These are phyloP conservation scores for Colletotrichum nymphaeae DNA, from an alignment of 2,329 filamentous ascomycete species.

Conservation along the genomic window DNA sequence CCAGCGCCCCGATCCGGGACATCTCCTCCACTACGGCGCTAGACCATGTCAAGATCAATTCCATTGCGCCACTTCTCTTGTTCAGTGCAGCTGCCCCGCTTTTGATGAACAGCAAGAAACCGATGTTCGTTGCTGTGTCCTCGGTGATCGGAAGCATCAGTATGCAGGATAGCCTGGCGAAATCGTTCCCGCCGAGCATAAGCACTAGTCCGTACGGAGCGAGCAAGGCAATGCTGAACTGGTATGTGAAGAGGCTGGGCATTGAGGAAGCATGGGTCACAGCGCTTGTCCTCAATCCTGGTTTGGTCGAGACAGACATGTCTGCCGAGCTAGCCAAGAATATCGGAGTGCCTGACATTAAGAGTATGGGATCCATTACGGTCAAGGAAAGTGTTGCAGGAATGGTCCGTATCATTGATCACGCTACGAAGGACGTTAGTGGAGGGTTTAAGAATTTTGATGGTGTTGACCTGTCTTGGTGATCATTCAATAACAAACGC, in stretches of 20 bases:
- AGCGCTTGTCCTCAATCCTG: constrained; percentile 32
- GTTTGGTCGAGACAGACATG: constrained; percentile 26
- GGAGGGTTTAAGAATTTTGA: constrained; percentile 27
- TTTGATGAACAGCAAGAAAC: constrained; percentile 34
- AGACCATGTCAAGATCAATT: constrained; percentile 53
- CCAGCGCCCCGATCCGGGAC: constrained; percentile 28
- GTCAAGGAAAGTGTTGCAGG: constrained; percentile 35
- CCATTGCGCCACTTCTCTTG: background rate
- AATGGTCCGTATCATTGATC: constrained; percentile 4
- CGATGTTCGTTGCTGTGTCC: constrained; percentile 42
- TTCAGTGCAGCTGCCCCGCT: constrained; percentile 41
- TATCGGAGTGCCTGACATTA: background rate
- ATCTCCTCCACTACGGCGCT: constrained; percentile 43
- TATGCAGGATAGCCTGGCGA: background rate
- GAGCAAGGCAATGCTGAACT: constrained; percentile 36
- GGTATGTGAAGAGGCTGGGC: constrained; percentile 34
- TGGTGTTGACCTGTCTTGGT: constrained; percentile 22
- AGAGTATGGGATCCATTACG: constrained; percentile 26
- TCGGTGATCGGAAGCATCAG: constrained; percentile 39
- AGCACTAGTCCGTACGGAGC: too few relatives aligned
- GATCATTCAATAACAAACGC: too few relatives aligned
- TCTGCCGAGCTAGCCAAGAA: background rate
- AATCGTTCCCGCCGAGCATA: background rate
- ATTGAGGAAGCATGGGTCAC: constrained; percentile 41
- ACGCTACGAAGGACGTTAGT: constrained; percentile 12